Evolutionary conservation across 768 basidiomycete genomes (phyloP).

Genomic region (Mrakia gelida): DNA sequence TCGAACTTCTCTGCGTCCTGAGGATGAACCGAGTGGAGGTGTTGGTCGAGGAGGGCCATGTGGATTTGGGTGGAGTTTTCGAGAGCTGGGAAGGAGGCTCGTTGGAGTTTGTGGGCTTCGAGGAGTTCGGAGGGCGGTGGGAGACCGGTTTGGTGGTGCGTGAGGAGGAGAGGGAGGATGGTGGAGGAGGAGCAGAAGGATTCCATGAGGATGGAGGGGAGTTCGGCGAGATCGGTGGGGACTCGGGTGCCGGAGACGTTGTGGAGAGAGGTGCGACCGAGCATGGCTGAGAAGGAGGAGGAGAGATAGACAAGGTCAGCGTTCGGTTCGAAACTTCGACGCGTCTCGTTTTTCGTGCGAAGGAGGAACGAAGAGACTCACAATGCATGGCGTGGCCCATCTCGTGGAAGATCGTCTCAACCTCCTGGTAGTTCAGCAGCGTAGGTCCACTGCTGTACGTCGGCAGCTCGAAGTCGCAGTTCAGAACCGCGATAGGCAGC

Average conservation of each 20-base stretch:
- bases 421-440: slow-evolving; percentile 83
- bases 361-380: slow-evolving; percentile 50
- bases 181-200: slow-evolving; percentile 82
- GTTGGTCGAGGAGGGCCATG: slow-evolving; percentile 81
- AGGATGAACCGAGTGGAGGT: slow-evolving; percentile 69
- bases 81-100: slow-evolving; percentile 51
- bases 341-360: neutral
- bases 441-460: slow-evolving; percentile 61
- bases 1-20: slow-evolving; percentile 58
- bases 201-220: slow-evolving; percentile 98
- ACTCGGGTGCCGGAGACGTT: slow-evolving; percentile 97
- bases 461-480: slow-evolving; percentile 78
- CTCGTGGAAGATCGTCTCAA: slow-evolving; percentile 92
- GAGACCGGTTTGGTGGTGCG: slow-evolving; percentile 45
- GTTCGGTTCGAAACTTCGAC: neutral
- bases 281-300: slow-evolving; percentile 68
- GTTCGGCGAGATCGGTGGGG: slow-evolving; percentile 95
- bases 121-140: slow-evolving; percentile 43
- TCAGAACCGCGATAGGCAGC: slow-evolving; percentile 81
- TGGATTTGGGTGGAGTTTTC: slow-evolving; percentile 89
- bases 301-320: slow-evolving; percentile 1
- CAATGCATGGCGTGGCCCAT: slow-evolving; percentile 99
- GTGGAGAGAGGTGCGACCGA: slow-evolving; percentile 93
- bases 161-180: slow-evolving; percentile 65
- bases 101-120: slow-evolving; percentile 39